Evolutionary conservation across 768 basidiomycete genomes (phyloP), one percentile per base, ranked within the genome.

Genomic region (Goffeauzyma gilvescens): DNA sequence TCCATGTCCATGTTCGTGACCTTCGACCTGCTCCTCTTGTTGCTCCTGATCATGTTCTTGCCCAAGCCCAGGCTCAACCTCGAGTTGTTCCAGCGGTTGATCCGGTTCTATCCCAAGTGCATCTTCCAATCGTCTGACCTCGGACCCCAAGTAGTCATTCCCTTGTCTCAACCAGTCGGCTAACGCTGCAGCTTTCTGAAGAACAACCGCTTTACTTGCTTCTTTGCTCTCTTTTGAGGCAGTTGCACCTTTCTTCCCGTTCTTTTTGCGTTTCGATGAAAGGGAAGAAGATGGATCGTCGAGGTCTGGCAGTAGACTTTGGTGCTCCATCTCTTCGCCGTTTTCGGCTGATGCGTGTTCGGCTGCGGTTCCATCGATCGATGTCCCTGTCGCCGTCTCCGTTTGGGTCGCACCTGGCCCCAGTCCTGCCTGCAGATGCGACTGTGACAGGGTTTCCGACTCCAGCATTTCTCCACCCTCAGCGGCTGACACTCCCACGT

Each of bases 151-250:
- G 31, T 32, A 42, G 21, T 42, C 17, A 20, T 42, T 42, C 17
- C 41, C 41, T 23, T 42, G 31, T 18, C 27, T 27, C 22, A 42
- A 25, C 41, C 41, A 42, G 3, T 23, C 31, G 18, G 26, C 30
- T 20, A 42, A 23, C 3, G 31, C 31, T 10, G 41, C 41, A 13
- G 31, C 41, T 26, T 42, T 42, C 26, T 42, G 30, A 2, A 42
- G 41, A n/a, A 42, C 30, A 15, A 32, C 30, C 31, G 14, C 24
- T 27, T 42, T 42, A 18, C 22, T 21, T 24, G 14, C 22, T 38
- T 25, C 10, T 38, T n/a, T 25, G 22, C 37, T 38, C 22, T 8
- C 21, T 26, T 21, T 24, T 20, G 13, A 38, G n/a, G 23, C 27
- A 26, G 20, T 24, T 38, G 6, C 37, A n/a, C n/a, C n/a, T n/a